Evolutionary conservation across 2,329 filamentous ascomycete genomes (phyloP).

Genomic region (Pseudogymnoascus sp.): DNA sequence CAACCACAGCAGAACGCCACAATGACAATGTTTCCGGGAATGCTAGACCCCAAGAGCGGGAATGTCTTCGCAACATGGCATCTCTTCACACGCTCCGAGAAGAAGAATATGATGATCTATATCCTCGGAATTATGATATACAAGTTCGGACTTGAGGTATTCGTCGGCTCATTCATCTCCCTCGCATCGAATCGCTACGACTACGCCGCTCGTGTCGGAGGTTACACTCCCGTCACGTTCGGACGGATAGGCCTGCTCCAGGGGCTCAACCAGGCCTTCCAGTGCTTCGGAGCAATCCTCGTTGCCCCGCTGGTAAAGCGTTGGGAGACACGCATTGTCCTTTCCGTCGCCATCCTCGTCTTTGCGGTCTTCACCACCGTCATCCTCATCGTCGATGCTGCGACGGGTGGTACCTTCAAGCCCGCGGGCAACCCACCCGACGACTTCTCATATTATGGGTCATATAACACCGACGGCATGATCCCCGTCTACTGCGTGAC

Average conservation of each 20-base stretch:
- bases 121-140: slow-evolving; percentile 43
- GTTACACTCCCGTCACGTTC: slow-evolving; percentile 33
- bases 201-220: slow-evolving; percentile 30
- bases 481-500: slow-evolving; percentile 39
- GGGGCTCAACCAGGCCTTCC: slow-evolving; percentile 41
- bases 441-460: slow-evolving; percentile 50
- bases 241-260: slow-evolving; percentile 38
- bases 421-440: slow-evolving; percentile 23
- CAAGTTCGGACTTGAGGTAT: slow-evolving; percentile 43
- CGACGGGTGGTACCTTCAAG: slow-evolving; percentile 38
- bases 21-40: neutral
- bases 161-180: slow-evolving; percentile 41
- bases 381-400: slow-evolving; percentile 39
- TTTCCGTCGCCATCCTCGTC: slow-evolving; percentile 35
- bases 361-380: slow-evolving; percentile 40
- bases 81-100: slow-evolving; percentile 32
- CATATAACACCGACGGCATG: slow-evolving; percentile 40
- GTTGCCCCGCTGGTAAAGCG: slow-evolving; percentile 42
- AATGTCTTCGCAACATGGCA: slow-evolving; percentile 16
- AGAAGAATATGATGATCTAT: slow-evolving; percentile 38
- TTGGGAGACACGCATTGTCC: slow-evolving; percentile 38
- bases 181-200: slow-evolving; percentile 42
- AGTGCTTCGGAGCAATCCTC: slow-evolving; percentile 41
- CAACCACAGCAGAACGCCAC: neutral
- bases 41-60: neutral